Evolutionary conservation across 2,329 filamentous ascomycete species (phyloP).

Genomic region (Cladosporium halotolerans): DNA sequence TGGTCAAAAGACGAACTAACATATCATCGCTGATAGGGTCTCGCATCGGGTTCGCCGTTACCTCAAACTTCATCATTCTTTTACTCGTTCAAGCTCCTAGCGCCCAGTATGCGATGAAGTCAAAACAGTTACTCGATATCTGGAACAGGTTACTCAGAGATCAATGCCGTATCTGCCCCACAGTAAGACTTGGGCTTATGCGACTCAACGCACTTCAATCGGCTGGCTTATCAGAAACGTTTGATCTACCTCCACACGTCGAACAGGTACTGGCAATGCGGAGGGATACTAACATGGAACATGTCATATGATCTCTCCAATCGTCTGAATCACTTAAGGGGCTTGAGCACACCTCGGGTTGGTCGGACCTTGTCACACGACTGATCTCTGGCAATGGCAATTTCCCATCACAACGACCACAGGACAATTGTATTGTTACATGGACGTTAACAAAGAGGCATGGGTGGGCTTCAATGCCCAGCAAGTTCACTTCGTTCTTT

Average conservation of each 20-base stretch:
- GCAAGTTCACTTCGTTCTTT: too few species aligned
- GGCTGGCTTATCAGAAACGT: slow-evolving; percentile 1
- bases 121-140: slow-evolving; percentile 5
- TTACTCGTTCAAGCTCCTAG: slow-evolving; percentile 1
- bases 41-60: slow-evolving; percentile 6
- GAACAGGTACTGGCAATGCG: slow-evolving; percentile 3
- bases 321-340: too few species aligned
- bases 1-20: not conserved
- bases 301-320: too few species aligned
- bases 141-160: slow-evolving; percentile 1
- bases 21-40: not conserved
- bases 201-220: not conserved
- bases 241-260: slow-evolving; percentile 1
- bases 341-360: too few species aligned
- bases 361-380: too few species aligned
- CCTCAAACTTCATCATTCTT: slow-evolving; percentile 3
- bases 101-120: not conserved
- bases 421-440: too few species aligned
- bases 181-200: not conserved
- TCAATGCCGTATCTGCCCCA: not conserved
- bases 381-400: too few species aligned
- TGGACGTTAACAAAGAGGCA: too few species aligned
- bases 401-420: too few species aligned
- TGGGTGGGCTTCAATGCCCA: too few species aligned
- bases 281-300: too few species aligned